phyloP scores from a whole-genome alignment of 768 basidiomycete species.

The Suillus occidentalis region DNA sequence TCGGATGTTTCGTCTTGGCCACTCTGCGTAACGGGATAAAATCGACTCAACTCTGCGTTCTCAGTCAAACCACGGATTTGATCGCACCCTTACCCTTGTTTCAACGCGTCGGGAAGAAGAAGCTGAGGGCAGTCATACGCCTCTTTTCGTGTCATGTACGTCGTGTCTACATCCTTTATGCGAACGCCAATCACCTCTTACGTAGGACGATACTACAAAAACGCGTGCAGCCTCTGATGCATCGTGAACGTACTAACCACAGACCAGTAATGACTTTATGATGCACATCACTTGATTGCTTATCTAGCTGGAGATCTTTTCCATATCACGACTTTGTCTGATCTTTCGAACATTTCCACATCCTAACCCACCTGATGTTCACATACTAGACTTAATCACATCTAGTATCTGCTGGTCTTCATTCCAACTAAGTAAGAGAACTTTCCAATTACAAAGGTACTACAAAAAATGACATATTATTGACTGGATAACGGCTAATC shows the following conservation, averaged over 20 bases:
- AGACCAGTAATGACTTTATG: neutral
- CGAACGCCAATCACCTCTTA: neutral
- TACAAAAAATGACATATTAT: neutral
- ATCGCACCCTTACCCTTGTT: constrained; percentile 61
- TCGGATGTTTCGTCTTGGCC: constrained; percentile 9
- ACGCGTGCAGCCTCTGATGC: neutral
- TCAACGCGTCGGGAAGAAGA: constrained; percentile 56
- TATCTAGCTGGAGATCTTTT: neutral
- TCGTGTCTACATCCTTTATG: neutral
- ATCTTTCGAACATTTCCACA: neutral
- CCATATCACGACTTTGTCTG: neutral
- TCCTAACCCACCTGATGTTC: neutral
- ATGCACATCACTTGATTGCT: neutral
- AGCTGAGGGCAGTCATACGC: constrained; percentile 21
- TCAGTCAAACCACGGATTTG: constrained; percentile 76
- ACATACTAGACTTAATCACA: constrained; percentile 1
- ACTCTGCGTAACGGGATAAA: constrained; percentile 7
- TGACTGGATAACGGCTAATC: neutral
- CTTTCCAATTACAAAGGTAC: neutral
- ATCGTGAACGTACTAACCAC: neutral
- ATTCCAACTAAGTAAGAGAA: neutral
- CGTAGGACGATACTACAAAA: constrained; percentile 3
- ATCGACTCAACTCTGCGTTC: constrained; percentile 9
- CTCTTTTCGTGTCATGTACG: neutral
- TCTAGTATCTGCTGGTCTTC: neutral